A percentile compares a stretch with the other conserved stretches of the same genome.
These are phyloP conservation scores for Gossypium trilobum DNA, from an alignment of 441 rosid genomes.

Conservation along the genomic window DNA sequence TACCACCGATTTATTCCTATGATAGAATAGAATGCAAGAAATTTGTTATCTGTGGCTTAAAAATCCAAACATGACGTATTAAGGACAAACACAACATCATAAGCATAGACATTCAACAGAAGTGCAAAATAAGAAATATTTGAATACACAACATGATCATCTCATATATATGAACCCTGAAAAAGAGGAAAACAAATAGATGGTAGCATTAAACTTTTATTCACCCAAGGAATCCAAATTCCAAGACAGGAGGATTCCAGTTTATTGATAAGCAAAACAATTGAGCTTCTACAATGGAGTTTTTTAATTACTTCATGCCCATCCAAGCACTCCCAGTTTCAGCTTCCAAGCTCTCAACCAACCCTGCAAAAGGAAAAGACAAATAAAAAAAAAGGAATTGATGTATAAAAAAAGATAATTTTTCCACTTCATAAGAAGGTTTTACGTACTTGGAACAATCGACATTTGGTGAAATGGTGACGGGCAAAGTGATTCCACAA, in stretches of 20 bases:
- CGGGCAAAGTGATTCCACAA: slow-evolving; percentile 52
- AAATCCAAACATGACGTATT: background rate
- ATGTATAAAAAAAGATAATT: background rate
- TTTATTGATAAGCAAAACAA: slow-evolving; percentile 2
- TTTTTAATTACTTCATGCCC: background rate
- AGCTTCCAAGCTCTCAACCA: slow-evolving; percentile 4
- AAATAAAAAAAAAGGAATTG: background rate
- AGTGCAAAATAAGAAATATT: background rate
- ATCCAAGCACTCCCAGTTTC: background rate
- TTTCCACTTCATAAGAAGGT: no score
- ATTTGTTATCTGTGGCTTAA: background rate
- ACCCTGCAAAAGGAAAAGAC: slow-evolving; percentile 5
- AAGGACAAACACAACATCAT: background rate
- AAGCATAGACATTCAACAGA: background rate
- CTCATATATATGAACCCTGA: background rate
- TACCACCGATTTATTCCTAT: no score
- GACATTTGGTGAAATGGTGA: slow-evolving; percentile 45
- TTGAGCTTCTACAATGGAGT: background rate
- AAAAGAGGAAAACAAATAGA: background rate
- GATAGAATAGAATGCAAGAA: background rate
- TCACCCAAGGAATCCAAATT: slow-evolving; percentile 8
- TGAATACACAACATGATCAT: background rate
- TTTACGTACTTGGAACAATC: slow-evolving; percentile 59
- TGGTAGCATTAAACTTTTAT: background rate
- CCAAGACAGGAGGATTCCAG: slow-evolving; percentile 5